phyloP scores from a whole-genome alignment of 805 yeast genomes.

The Hanseniaspora pseudoguilliermondii region DNA sequence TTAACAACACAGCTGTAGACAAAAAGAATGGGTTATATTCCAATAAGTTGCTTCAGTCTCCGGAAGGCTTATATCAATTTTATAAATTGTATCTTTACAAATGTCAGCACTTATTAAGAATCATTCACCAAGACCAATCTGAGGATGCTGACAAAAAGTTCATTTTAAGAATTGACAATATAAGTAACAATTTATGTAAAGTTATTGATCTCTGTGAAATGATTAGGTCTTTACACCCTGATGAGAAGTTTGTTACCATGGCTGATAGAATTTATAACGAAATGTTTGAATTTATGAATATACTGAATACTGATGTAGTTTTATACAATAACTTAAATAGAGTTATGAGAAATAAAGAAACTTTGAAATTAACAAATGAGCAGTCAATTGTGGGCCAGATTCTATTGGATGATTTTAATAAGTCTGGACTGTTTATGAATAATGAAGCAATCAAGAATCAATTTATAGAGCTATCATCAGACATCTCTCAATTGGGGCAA shows the following conservation, averaged over 20 bases:
- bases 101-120: constrained; percentile 50
- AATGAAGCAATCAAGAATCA: constrained; percentile 45
- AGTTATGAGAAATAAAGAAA: constrained; percentile 34
- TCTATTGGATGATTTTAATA: constrained; percentile 70
- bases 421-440: constrained; percentile 78
- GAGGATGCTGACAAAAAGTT: constrained; percentile 36
- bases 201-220: constrained; percentile 92
- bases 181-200: constrained; percentile 79
- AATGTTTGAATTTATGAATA: constrained; percentile 88
- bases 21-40: constrained; percentile 51
- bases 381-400: constrained; percentile 74
- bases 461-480: constrained; percentile 68
- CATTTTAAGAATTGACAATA: constrained; percentile 59
- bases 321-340: constrained; percentile 47
- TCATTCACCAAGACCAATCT: constrained; percentile 39
- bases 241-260: constrained; percentile 51
- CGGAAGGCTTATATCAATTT: constrained; percentile 59
- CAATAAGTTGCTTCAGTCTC: constrained; percentile 55
- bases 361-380: constrained; percentile 43
- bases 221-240: constrained; percentile 78
- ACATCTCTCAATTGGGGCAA: constrained; percentile 71
- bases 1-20: constrained; percentile 28
- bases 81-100: constrained; percentile 48
- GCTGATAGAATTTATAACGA: constrained; percentile 81
- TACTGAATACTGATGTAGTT: constrained; percentile 69